These are phyloP conservation scores for Colletotrichum sp. DNA, from an alignment of 2,329 filamentous ascomycete species.

Conservation along the genomic window DNA sequence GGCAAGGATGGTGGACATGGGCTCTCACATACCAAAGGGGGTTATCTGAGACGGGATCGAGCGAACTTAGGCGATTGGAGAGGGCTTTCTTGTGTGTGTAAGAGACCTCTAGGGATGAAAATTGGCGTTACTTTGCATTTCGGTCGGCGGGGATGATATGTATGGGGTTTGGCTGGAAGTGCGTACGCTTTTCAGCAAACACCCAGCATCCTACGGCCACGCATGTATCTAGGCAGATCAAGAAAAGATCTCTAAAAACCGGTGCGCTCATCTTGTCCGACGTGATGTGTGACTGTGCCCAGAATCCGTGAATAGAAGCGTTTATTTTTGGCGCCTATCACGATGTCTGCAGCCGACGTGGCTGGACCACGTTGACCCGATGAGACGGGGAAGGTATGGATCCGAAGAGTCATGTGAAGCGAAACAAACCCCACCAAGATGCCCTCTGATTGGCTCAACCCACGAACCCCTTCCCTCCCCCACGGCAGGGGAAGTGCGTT, in stretches of 20 bases:
- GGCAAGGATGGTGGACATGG: slow-evolving; percentile 4
- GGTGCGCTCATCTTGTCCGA: background rate
- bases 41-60: slow-evolving; percentile 8
- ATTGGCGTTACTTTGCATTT: slow-evolving; percentile 13
- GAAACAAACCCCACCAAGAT: background rate
- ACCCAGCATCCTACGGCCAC: background rate
- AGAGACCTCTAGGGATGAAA: slow-evolving; percentile 14
- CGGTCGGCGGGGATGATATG: background rate
- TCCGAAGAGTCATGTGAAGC: slow-evolving; percentile 9
- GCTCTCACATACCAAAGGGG: background rate
- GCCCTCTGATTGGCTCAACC: background rate
- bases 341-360: background rate
- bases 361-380: background rate
- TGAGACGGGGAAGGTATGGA: background rate
- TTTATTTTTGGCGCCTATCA: background rate
- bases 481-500: background rate
- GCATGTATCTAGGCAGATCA: slow-evolving; percentile 15
- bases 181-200: background rate
- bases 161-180: background rate
- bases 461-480: background rate
- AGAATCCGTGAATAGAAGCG: background rate
- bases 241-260: background rate
- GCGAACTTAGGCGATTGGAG: background rate
- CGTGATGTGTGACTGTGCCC: background rate
- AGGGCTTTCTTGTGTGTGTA: slow-evolving; percentile 18